phyloP scores from a whole-genome alignment of 306 rosid genomes.

The Citrullus amarus region DNA sequence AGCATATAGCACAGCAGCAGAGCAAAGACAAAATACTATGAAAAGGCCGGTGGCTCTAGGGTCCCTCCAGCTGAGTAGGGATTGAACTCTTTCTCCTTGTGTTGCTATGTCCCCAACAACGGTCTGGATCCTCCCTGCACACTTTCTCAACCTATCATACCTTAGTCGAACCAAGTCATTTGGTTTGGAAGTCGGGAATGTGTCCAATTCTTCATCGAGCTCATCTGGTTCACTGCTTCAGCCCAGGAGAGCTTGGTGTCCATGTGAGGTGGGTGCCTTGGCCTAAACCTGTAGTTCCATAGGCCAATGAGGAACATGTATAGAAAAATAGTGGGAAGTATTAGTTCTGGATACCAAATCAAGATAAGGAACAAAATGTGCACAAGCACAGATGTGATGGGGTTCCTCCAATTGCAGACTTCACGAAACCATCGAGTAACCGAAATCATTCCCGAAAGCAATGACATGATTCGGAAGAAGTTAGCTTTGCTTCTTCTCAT shows the following conservation, averaged over 20 bases:
- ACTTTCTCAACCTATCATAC: slow-evolving; percentile 79
- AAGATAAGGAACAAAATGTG: slow-evolving; percentile 68
- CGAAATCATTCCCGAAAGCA: slow-evolving; percentile 48
- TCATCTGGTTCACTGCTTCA: slow-evolving; percentile 64
- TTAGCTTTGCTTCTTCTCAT: slow-evolving; percentile 98
- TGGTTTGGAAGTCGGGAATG: slow-evolving; percentile 66
- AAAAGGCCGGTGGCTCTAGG: slow-evolving; percentile 82
- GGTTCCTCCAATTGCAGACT: slow-evolving; percentile 76
- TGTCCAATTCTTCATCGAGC: slow-evolving; percentile 92
- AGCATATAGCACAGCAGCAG: slow-evolving; percentile 58
- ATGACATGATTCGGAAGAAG: slow-evolving; percentile 79
- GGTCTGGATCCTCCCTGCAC: slow-evolving; percentile 91
- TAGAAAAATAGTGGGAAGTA: slow-evolving; percentile 73
- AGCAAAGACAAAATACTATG: slow-evolving; percentile 47
- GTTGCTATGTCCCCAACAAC: slow-evolving; percentile 95
- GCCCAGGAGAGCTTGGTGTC: slow-evolving; percentile 88
- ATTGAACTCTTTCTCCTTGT: slow-evolving; percentile 86
- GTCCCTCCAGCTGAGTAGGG: slow-evolving; percentile 85
- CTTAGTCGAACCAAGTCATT: slow-evolving; percentile 65
- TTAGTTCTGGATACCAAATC: slow-evolving; percentile 77
- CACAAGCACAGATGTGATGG: slow-evolving; percentile 62
- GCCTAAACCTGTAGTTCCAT: slow-evolving; percentile 80
- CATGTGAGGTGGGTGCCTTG: slow-evolving; percentile 74
- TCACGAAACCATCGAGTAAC: slow-evolving; percentile 63
- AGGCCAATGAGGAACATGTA: slow-evolving; percentile 92